These are phyloP conservation scores for Neofusicoccum sp. DNA, from an alignment of 2,329 filamentous ascomycete species.

Conservation along the genomic window DNA sequence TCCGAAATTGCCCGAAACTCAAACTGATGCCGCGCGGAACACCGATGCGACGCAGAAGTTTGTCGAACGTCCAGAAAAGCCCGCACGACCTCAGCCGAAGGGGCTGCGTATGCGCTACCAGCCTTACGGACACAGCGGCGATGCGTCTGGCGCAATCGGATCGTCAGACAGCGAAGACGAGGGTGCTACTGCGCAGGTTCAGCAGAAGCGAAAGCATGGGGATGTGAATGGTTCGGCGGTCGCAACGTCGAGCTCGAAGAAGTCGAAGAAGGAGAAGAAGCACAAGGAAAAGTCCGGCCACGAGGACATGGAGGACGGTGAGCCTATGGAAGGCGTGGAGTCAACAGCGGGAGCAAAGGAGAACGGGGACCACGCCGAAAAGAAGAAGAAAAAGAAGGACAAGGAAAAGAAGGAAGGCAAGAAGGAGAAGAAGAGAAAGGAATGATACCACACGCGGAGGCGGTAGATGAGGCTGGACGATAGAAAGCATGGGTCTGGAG, in stretches of 20 bases:
- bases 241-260: slow-evolving; percentile 36
- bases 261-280: slow-evolving; percentile 23
- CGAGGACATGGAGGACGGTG: slow-evolving; percentile 15
- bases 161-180: slow-evolving; percentile 42
- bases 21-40: slow-evolving; percentile 43
- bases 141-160: slow-evolving; percentile 46
- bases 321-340: slow-evolving; percentile 23
- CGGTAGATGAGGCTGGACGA: background rate
- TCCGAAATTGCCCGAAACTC: slow-evolving; percentile 44
- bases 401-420: slow-evolving; percentile 40
- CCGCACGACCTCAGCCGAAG: slow-evolving; percentile 66
- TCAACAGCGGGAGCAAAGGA: slow-evolving; percentile 19
- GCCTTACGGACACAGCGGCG: slow-evolving; percentile 62
- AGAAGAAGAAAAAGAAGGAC: slow-evolving; percentile 34
- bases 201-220: slow-evolving; percentile 42
- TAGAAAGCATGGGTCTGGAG: slow-evolving; percentile 8
- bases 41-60: slow-evolving; percentile 45
- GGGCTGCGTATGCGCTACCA: slow-evolving; percentile 68
- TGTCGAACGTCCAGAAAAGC: slow-evolving; percentile 53
- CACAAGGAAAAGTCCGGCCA: slow-evolving; percentile 15
- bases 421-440: slow-evolving; percentile 33
- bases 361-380: slow-evolving; percentile 9
- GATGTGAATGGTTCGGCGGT: slow-evolving; percentile 33
- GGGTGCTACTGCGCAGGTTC: slow-evolving; percentile 32
- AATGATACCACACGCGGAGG: slow-evolving; percentile 37